Percentiles rank a stretch among this genome's conserved stretches.
phyloP scores from a whole-genome alignment of 2,329 filamentous ascomycete genomes.

The Nigrospora oryzae region DNA sequence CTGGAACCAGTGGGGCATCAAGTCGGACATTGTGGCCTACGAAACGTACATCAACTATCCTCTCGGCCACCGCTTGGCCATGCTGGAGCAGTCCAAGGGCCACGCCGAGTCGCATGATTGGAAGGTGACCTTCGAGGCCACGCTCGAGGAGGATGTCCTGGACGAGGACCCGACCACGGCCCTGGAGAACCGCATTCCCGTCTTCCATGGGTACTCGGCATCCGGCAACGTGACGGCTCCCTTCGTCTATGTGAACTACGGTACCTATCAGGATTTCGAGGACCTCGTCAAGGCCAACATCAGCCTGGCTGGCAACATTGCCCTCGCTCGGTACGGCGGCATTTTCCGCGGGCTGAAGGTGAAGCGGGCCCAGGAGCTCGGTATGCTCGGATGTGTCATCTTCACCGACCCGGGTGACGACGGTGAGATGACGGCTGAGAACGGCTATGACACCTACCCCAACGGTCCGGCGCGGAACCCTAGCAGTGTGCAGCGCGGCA shows the following conservation, averaged over 20 bases:
- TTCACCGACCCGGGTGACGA: slow-evolving; percentile 90
- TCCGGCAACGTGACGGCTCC: slow-evolving; percentile 83
- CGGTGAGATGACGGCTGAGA: slow-evolving; percentile 69
- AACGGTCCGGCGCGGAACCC: slow-evolving; percentile 81
- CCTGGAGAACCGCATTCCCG: slow-evolving; percentile 66
- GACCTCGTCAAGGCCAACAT: slow-evolving; percentile 70
- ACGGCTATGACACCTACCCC: slow-evolving; percentile 73
- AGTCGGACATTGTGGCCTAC: slow-evolving; percentile 58
- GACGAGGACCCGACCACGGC: slow-evolving; percentile 74
- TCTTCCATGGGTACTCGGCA: slow-evolving; percentile 92
- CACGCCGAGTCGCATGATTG: slow-evolving; percentile 28
- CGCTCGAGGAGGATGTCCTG: slow-evolving; percentile 75
- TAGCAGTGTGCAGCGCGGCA: slow-evolving; percentile 84
- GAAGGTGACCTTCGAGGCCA: slow-evolving; percentile 68
- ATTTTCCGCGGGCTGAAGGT: slow-evolving; percentile 89
- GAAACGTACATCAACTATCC: slow-evolving; percentile 76
- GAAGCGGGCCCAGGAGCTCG: slow-evolving; percentile 83
- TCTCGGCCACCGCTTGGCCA: slow-evolving; percentile 57
- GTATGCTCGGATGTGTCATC: slow-evolving; percentile 77
- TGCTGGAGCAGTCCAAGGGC: slow-evolving; percentile 42
- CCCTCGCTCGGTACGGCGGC: slow-evolving; percentile 74
- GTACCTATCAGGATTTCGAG: slow-evolving; percentile 77
- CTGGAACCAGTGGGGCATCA: slow-evolving; percentile 64
- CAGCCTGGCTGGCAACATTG: slow-evolving; percentile 75
- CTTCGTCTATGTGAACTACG: slow-evolving; percentile 88